These are phyloP conservation scores for Triticum urartu DNA, from an alignment of 176 grass and related monocot species.

Conservation along the genomic window DNA sequence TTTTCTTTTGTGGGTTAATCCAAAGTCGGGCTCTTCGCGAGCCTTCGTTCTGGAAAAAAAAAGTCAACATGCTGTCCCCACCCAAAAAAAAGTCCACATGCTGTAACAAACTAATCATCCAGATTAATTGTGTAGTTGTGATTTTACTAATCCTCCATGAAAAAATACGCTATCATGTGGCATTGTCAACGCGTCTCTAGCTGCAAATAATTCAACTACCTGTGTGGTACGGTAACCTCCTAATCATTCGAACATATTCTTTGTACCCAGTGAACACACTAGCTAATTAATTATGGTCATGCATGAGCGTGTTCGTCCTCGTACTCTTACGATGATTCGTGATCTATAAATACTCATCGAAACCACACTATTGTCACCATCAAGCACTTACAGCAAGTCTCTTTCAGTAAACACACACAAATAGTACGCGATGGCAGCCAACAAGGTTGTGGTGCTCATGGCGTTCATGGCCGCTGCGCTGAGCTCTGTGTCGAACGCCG, in stretches of 20 bases:
- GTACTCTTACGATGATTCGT: neutral
- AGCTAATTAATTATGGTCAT: neutral
- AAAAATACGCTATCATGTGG: neutral
- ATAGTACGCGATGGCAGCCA: neutral
- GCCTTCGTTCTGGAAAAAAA: neutral
- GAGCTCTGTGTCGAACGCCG: neutral
- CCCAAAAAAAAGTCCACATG: neutral
- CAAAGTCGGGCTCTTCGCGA: too few relatives aligned
- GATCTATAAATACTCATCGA: conserved; percentile 11
- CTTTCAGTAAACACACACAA: neutral
- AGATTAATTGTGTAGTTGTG: neutral
- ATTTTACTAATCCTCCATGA: neutral
- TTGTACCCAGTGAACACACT: neutral
- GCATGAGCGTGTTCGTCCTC: neutral
- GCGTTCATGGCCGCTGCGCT: neutral
- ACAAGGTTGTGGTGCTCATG: neutral
- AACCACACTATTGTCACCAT: neutral
- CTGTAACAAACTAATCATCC: neutral
- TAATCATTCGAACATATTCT: neutral
- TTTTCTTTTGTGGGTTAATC: too few relatives aligned
- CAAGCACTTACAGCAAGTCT: neutral
- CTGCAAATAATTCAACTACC: neutral
- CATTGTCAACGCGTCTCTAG: neutral
- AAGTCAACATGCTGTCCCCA: neutral
- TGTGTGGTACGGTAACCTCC: conserved; percentile 4